phyloP scores from a whole-genome alignment of 345 rosid genomes.

The Bretschneidera sinensis region DNA sequence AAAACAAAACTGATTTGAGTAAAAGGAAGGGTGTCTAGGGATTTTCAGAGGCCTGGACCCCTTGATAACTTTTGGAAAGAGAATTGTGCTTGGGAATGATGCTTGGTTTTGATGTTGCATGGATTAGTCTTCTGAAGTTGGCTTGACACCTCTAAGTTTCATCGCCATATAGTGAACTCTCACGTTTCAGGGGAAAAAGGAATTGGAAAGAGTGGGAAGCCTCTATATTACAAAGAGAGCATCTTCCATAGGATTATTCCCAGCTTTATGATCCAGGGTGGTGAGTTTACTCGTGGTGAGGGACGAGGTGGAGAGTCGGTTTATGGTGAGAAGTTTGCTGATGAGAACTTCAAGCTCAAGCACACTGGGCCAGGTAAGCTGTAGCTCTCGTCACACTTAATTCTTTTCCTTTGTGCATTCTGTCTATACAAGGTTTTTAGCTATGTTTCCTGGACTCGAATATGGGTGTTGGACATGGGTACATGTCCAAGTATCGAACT shows the following conservation, averaged over 20 bases:
- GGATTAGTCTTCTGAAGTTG: neutral
- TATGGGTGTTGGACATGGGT: no score
- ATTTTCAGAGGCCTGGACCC: neutral
- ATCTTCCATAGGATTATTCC: constrained; percentile 88
- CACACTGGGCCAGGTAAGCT: constrained; percentile 73
- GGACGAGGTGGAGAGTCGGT: constrained; percentile 97
- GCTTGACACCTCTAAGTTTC: constrained; percentile 1
- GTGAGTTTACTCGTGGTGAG: constrained; percentile 89
- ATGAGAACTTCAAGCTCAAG: constrained; percentile 90
- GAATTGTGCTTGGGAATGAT: neutral
- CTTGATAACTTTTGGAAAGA: neutral
- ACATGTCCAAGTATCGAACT: no score
- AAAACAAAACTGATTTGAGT: no score
- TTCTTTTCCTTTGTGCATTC: neutral
- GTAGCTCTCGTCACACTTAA: neutral
- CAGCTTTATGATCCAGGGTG: constrained; percentile 94
- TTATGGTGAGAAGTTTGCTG: constrained; percentile 75
- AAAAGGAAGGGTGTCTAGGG: no score
- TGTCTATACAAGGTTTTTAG: no score
- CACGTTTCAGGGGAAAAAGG: constrained; percentile 75
- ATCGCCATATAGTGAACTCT: constrained; percentile 1
- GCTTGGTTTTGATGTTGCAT: neutral
- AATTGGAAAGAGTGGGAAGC: constrained; percentile 72
- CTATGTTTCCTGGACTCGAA: no score
- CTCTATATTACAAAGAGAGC: constrained; percentile 78